phyloP scores from a whole-genome alignment of 495 filamentous ascomycete genomes.

The Beverwykella pulmonaria region DNA sequence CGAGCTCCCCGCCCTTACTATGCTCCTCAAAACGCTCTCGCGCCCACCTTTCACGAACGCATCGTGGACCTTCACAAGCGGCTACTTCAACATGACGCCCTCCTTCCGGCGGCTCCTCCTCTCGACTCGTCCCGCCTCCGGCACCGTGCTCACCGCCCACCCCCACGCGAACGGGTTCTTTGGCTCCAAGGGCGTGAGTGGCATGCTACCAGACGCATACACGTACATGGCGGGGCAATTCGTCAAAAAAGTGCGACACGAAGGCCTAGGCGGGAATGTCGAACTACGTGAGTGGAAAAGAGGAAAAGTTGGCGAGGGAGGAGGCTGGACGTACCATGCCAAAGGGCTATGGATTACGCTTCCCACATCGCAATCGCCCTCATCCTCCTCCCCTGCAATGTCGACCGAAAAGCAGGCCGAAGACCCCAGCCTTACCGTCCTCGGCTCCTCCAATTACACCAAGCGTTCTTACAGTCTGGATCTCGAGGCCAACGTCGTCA shows the following conservation, averaged over 20 bases:
- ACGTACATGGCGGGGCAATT: conserved; percentile 83
- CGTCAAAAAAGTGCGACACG: conserved; percentile 66
- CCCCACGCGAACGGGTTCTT: conserved; percentile 96
- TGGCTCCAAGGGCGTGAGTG: conserved; percentile 81
- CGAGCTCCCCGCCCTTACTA: conserved; percentile 77
- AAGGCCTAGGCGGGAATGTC: conserved; percentile 63
- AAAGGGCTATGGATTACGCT: conserved; percentile 94
- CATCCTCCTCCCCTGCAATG: conserved; percentile 12
- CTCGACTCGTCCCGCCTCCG: conserved; percentile 63
- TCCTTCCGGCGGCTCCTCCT: conserved; percentile 77
- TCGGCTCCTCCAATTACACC: conserved; percentile 95
- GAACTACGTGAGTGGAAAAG: conserved; percentile 84
- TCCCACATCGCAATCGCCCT: conserved; percentile 35
- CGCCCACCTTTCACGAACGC: conserved; percentile 62
- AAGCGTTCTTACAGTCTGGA: conserved; percentile 90
- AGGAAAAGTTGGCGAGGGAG: conserved; percentile 75
- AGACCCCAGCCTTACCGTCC: conserved; percentile 73
- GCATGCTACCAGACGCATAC: conserved; percentile 89
- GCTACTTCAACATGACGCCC: conserved; percentile 96
- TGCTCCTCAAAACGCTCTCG: conserved; percentile 68
- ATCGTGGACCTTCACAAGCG: conserved; percentile 93
- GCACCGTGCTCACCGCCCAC: conserved; percentile 90
- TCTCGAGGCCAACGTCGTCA: conserved; percentile 80
- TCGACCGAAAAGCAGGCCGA: conserved; percentile 38
- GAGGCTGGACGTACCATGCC: conserved; percentile 96